Conservation (phyloP, 441 rosid genomes). For the Cnidoscolus chayamansa region DNA sequence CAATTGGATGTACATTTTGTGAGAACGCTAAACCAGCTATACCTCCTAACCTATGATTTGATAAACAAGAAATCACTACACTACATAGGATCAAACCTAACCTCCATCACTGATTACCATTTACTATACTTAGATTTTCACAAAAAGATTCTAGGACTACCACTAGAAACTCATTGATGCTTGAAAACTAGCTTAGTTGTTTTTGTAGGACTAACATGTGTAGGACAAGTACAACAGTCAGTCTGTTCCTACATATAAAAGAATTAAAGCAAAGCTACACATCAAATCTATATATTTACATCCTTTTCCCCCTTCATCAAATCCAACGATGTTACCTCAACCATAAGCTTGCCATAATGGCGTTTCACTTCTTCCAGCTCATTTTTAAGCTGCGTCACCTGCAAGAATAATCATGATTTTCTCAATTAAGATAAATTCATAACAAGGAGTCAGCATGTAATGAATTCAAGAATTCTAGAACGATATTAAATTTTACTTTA, state of each 20-base stretch:
- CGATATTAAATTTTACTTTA: not conserved
- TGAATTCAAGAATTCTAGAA: not conserved
- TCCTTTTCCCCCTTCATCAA: slow-evolving; percentile 37
- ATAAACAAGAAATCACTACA: not conserved
- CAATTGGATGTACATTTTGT: not conserved
- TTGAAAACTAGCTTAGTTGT: too few species aligned
- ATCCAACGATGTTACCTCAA: slow-evolving; percentile 43
- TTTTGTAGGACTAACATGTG: not conserved
- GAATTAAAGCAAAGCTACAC: slow-evolving; percentile 15
- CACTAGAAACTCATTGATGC: too few species aligned
- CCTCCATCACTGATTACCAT: not conserved
- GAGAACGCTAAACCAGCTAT: not conserved
- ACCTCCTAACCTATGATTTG: not conserved
- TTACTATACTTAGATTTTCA: not conserved
- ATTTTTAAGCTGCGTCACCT: slow-evolving; percentile 49
- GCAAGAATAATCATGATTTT: slow-evolving; percentile 16
- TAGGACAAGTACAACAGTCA: not conserved
- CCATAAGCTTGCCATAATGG: slow-evolving; percentile 44
- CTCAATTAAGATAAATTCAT: not conserved
- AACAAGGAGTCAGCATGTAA: not conserved
- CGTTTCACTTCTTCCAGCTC: slow-evolving; percentile 46
- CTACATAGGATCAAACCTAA: not conserved
- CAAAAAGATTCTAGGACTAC: too few species aligned
- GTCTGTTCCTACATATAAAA: slow-evolving; percentile 7
- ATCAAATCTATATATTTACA: slow-evolving; percentile 33